Evolutionary conservation across 2,329 filamentous ascomycete genomes (phyloP), one percentile per base, ranked within the genome.

Genomic region (Metarhizium brunneum): DNA sequence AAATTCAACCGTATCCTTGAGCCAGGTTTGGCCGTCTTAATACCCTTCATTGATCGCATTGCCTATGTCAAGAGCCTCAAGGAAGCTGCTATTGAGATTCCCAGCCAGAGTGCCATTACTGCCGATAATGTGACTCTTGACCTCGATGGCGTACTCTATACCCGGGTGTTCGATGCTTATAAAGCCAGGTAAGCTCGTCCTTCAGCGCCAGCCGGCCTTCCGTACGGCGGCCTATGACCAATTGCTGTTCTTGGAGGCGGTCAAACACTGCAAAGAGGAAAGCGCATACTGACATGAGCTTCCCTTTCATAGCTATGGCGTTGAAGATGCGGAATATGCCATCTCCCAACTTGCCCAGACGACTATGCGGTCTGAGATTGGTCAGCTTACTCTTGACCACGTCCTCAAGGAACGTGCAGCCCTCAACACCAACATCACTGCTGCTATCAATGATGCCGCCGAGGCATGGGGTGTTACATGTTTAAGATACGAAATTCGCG

Each of bases 301-400:
- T 25, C 40, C 8, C 18, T 45, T 1, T 55, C 32, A 42, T 36
- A 96, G 91, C 73, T 99, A 99, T 70, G 94, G 94, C 42, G 94
- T 99, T 36, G 94, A 99, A 74, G 94, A 99, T 69, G 92, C 94
- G 59, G 94, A 99, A 71, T 99, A 99, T 72, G 94, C 94, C 71
- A 97, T 99, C 69, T 94, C 90, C 8, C 94, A 99, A 70, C 86
- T 99, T 50, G 94, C 94, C 16, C 94, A 99, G 75, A 99, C 94
- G 11, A 97, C 94, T 0, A 99, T 99, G 94, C 90, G 94, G 66
- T 95, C 88, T 66, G 94, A 99, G 73, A 99, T 99, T 65, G 94
- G 94, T 61, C 94, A 97, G 72, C 81, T 99, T 58, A 89, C 90
- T 1, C 87, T 99, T 64, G 94, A 99, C 73, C 92, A 99, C 73